Conservation (phyloP, 768 basidiomycete genomes). For the Boletus rubroflammeus region DNA sequence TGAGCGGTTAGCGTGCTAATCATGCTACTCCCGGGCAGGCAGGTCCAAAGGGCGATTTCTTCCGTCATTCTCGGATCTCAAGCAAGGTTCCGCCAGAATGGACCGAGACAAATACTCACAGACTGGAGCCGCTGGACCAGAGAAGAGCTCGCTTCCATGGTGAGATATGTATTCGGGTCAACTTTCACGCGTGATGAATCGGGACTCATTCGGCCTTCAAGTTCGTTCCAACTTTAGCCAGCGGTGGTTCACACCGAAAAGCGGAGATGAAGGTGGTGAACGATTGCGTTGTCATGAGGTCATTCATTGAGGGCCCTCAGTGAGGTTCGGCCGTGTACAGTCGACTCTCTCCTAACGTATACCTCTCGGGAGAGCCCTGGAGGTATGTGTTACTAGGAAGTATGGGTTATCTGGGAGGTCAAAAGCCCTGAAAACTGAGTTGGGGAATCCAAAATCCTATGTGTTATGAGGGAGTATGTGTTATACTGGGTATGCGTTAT, state of each 20-base stretch:
- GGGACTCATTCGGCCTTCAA: background rate
- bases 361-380: no score
- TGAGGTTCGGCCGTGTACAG: background rate
- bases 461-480: no score
- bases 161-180: background rate
- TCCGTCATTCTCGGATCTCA: background rate
- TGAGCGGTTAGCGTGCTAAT: background rate
- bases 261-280: constrained; percentile 4
- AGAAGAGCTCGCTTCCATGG: background rate
- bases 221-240: background rate
- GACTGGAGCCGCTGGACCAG: background rate
- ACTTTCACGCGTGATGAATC: background rate
- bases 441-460: no score
- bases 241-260: background rate
- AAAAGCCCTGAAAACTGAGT: no score
- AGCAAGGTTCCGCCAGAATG: background rate
- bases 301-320: background rate
- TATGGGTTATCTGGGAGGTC: no score
- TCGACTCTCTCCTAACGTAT: no score
- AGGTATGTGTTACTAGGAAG: no score
- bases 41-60: background rate
- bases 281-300: background rate
- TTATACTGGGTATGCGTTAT: no score
- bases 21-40: background rate
- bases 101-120: background rate